Conservation (phyloP, 2,329 filamentous ascomycete species). For the Pyrenophora tritici-repentis region DNA sequence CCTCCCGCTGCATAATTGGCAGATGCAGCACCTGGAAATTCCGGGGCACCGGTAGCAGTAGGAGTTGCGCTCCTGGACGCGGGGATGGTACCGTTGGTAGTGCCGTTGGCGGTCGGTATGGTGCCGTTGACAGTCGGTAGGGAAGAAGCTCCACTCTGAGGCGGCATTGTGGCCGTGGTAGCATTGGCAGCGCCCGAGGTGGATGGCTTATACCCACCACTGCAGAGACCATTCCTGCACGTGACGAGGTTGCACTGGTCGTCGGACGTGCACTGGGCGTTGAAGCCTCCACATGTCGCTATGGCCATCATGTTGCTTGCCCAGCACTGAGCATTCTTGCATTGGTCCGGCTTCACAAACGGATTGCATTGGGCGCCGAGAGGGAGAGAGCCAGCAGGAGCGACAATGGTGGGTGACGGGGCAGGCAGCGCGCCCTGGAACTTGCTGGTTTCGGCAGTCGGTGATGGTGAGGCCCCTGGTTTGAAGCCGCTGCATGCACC, state of each 20-base stretch:
- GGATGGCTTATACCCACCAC: neutral
- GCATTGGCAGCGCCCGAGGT: too few species aligned
- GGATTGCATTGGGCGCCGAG: conserved; percentile 26
- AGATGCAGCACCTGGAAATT: too few species aligned
- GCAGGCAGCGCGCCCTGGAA: conserved; percentile 5
- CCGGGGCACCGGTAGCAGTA: too few species aligned
- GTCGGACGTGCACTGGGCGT: neutral
- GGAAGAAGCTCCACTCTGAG: too few species aligned
- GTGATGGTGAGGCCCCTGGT: conserved; percentile 4
- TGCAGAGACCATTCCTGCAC: neutral
- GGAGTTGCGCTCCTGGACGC: too few species aligned
- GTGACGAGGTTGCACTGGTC: neutral
- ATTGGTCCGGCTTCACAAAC: conserved; percentile 14
- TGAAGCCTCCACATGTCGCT: neutral
- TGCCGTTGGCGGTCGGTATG: too few species aligned
- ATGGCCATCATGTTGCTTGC: neutral
- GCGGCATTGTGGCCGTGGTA: too few species aligned
- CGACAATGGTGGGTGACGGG: conserved; percentile 17
- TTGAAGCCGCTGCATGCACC: conserved; percentile 26
- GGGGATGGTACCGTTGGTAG: too few species aligned
- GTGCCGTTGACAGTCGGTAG: too few species aligned
- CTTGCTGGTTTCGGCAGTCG: conserved; percentile 3
- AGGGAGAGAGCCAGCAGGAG: conserved; percentile 18
- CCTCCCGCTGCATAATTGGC: too few species aligned
- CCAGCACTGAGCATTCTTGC: conserved; percentile 1